Evolutionary conservation across 352 stramenopile genomes (phyloP).

Genomic region (Globisporangium rhizosaccharum): DNA sequence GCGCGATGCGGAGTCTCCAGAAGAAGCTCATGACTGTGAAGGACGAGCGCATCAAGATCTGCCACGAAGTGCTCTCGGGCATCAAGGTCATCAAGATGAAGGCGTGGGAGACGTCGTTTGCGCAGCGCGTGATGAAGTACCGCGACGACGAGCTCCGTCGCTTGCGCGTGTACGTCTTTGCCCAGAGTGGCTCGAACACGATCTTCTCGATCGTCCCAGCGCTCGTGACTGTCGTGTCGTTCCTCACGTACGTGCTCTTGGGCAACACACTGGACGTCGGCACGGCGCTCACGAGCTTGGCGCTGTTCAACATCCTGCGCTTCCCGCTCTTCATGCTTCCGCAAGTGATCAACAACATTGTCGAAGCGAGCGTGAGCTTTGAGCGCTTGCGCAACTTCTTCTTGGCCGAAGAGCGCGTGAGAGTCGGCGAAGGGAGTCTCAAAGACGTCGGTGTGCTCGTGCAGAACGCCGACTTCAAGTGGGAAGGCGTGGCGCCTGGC

Average conservation of each 20-base stretch:
- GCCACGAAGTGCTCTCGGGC: slow-evolving; percentile 90
- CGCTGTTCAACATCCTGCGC: slow-evolving; percentile 86
- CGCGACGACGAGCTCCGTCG: slow-evolving; percentile 76
- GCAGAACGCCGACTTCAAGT: slow-evolving; percentile 51
- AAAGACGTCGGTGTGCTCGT: slow-evolving; percentile 35
- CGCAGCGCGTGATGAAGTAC: slow-evolving; percentile 49
- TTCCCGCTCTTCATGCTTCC: slow-evolving; percentile 98
- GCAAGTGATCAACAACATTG: slow-evolving; percentile 92
- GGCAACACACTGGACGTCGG: slow-evolving; percentile 54
- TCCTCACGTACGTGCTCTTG: slow-evolving; percentile 47
- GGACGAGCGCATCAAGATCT: slow-evolving; percentile 94
- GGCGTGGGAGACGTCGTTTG: slow-evolving; percentile 91
- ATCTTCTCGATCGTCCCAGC: slow-evolving; percentile 54
- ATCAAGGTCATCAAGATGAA: slow-evolving; percentile 98
- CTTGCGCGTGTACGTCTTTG: slow-evolving; percentile 54
- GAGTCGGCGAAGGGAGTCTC: slow-evolving; percentile 72
- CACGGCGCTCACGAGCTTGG: slow-evolving; percentile 48
- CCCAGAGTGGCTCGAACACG: slow-evolving; percentile 31
- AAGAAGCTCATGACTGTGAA: slow-evolving; percentile 89
- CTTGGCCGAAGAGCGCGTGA: slow-evolving; percentile 52
- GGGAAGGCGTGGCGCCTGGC: slow-evolving; percentile 31
- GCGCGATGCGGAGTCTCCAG: slow-evolving; percentile 84
- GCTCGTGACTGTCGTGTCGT: slow-evolving; percentile 41
- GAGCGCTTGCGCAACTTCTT: slow-evolving; percentile 55
- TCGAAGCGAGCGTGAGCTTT: slow-evolving; percentile 84